Evolutionary conservation across 495 filamentous ascomycete species (phyloP).

Genomic region (Talaromyces borbonicus): DNA sequence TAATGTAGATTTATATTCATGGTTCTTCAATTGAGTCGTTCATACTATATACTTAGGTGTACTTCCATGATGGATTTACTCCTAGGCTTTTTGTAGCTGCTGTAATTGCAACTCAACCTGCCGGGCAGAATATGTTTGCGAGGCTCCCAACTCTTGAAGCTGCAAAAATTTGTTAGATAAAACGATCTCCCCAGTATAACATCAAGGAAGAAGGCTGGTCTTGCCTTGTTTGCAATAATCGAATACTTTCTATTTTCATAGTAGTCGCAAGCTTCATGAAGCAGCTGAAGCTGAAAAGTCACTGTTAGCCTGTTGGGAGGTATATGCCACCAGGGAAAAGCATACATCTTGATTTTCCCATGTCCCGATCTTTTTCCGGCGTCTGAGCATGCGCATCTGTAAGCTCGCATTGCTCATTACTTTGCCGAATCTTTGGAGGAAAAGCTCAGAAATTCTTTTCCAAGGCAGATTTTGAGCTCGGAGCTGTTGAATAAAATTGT

Average conservation of each 20-base stretch:
- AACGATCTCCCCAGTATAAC: background rate
- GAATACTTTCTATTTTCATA: background rate
- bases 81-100: background rate
- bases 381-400: constrained; percentile 61
- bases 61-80: background rate
- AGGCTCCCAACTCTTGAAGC: constrained; percentile 31
- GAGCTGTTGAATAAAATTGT: constrained; percentile 53
- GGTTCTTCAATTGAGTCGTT: background rate
- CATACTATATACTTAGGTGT: background rate
- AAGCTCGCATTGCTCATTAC: constrained; percentile 56
- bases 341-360: constrained; percentile 39
- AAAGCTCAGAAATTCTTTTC: constrained; percentile 57
- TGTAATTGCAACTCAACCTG: constrained; percentile 30
- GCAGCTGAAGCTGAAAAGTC: background rate
- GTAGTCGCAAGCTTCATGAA: background rate
- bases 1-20: too few species aligned
- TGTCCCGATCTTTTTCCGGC: constrained; percentile 50
- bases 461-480: constrained; percentile 57
- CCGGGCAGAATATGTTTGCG: constrained; percentile 21
- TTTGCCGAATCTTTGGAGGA: constrained; percentile 50
- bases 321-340: background rate
- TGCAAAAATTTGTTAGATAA: constrained; percentile 7
- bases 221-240: background rate
- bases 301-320: background rate
- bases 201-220: background rate